Evolutionary conservation across 108 stramenopile genomes (phyloP).

Genomic region (Bacterosira constricta): DNA sequence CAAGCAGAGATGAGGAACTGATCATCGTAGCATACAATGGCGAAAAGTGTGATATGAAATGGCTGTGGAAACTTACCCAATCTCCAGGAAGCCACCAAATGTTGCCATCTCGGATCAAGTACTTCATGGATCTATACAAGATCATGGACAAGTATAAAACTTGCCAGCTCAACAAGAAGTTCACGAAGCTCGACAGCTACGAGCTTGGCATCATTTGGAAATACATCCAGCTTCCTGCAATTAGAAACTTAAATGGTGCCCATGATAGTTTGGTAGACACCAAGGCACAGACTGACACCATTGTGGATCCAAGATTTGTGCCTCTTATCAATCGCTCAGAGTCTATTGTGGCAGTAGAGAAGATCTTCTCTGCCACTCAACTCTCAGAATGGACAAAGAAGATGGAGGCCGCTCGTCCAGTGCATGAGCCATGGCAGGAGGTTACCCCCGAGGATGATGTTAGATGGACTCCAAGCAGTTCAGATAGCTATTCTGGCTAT

Average conservation of each 20-base stretch:
- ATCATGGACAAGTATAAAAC: not conserved
- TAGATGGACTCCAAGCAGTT: too few species aligned
- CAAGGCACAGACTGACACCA: slow-evolving; percentile 4
- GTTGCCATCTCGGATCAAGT: not conserved
- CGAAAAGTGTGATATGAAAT: slow-evolving; percentile 4
- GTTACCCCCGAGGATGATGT: not conserved
- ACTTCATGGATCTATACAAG: slow-evolving; percentile 1
- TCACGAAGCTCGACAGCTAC: slow-evolving; percentile 4
- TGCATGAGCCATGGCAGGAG: slow-evolving; percentile 6
- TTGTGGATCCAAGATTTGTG: not conserved
- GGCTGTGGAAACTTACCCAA: slow-evolving; percentile 15
- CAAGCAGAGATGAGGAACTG: too few species aligned
- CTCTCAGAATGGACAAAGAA: not conserved
- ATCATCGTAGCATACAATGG: slow-evolving; percentile 15
- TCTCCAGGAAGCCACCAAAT: not conserved
- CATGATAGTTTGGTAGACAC: slow-evolving; percentile 7
- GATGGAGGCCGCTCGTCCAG: not conserved
- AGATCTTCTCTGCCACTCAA: not conserved
- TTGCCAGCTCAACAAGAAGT: not conserved
- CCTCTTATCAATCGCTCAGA: not conserved
- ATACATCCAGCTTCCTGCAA: not conserved
- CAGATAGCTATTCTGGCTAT: too few species aligned
- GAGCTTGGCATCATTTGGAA: slow-evolving; percentile 2
- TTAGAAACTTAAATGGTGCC: slow-evolving; percentile 19
- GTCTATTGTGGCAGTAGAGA: not conserved